phyloP scores from a whole-genome alignment of 768 basidiomycete species.

The Tricholoma flavovirens region DNA sequence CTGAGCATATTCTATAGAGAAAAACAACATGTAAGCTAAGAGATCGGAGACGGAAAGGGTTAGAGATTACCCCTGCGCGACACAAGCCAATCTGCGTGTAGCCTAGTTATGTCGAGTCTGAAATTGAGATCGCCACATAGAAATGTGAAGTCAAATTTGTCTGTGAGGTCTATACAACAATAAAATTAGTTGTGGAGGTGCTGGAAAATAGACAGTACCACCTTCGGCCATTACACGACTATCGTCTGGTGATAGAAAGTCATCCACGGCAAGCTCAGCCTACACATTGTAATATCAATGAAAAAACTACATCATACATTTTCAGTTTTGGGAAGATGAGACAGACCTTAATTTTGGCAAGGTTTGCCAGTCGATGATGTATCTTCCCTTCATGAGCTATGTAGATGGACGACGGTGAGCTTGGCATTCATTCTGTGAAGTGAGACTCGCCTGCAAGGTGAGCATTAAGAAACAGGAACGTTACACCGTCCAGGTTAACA shows the following conservation, averaged over 20 bases:
- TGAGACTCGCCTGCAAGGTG: constrained; percentile 70
- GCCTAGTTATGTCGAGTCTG: constrained; percentile 77
- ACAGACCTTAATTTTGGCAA: constrained; percentile 80
- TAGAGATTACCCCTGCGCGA: constrained; percentile 61
- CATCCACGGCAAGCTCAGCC: constrained; percentile 74
- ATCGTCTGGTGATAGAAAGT: constrained; percentile 63
- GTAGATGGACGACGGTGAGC: background rate
- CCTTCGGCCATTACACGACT: constrained; percentile 69
- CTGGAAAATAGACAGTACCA: constrained; percentile 18
- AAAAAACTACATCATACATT: no score
- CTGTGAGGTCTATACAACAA: constrained; percentile 58
- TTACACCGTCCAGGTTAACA: constrained; percentile 73
- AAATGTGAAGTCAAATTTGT: constrained; percentile 86
- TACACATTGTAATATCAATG: constrained; percentile 19
- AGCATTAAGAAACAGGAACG: constrained; percentile 85
- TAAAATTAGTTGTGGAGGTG: background rate
- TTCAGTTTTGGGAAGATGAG: background rate
- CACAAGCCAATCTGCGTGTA: constrained; percentile 94
- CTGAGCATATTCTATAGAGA: constrained; percentile 63
- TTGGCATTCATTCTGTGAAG: background rate
- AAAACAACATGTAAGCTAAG: background rate
- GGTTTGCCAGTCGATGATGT: constrained; percentile 76
- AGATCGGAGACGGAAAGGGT: background rate
- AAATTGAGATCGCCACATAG: constrained; percentile 92
- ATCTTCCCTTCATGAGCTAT: constrained; percentile 73